These are phyloP conservation scores for Amphicarpaea edgeworthii DNA, from an alignment of 306 rosid species.

Conservation along the genomic window DNA sequence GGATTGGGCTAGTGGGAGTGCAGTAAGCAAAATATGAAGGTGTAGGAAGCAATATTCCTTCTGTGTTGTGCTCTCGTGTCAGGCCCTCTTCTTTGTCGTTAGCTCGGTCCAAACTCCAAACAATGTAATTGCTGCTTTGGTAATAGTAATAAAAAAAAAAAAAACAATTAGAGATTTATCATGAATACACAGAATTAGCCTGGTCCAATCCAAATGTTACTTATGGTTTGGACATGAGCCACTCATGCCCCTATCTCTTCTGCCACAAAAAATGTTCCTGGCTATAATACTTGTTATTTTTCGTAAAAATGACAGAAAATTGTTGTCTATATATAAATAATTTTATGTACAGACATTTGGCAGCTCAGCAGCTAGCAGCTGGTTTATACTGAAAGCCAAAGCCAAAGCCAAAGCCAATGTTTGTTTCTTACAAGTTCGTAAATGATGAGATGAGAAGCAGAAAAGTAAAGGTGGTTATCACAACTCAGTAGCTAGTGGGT, in stretches of 20 bases:
- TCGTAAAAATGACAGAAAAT: background rate
- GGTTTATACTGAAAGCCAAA: slow-evolving; percentile 1
- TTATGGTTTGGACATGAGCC: too few species aligned
- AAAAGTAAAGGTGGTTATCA: slow-evolving; percentile 13
- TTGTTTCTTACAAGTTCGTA: slow-evolving; percentile 20
- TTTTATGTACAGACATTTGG: background rate
- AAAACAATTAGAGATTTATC: too few species aligned
- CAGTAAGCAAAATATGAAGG: too few species aligned
- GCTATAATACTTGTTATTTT: background rate
- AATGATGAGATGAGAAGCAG: slow-evolving; percentile 5
- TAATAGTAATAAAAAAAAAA: too few species aligned
- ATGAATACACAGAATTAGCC: too few species aligned
- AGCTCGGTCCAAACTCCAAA: background rate
- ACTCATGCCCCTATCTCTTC: too few species aligned
- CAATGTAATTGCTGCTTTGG: background rate
- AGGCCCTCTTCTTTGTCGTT: background rate
- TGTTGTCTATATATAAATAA: background rate
- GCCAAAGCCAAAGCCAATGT: background rate
- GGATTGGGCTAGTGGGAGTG: too few species aligned
- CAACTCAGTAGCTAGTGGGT: slow-evolving; percentile 36
- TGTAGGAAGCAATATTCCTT: too few species aligned
- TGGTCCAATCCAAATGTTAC: too few species aligned
- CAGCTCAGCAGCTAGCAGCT: slow-evolving; percentile 2
- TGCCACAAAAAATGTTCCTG: too few species aligned
- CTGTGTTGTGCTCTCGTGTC: too few species aligned